Evolutionary conservation across 495 filamentous ascomycete genomes (phyloP), one percentile per base, ranked within the genome.

Genomic region (Neurospora sp.): DNA sequence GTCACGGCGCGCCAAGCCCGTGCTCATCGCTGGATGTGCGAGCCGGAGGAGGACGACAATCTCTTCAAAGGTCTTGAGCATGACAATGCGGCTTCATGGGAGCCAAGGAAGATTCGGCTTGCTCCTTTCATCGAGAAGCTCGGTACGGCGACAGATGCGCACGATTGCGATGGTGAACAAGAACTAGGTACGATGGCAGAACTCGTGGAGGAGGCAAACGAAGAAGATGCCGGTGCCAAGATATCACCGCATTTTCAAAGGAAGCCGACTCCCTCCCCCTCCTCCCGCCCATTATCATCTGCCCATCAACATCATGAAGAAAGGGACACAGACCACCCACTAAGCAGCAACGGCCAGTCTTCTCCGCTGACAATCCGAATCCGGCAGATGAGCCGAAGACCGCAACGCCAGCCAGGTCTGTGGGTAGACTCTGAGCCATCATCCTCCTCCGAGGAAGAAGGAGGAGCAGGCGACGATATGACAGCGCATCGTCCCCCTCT

Each of bases 1-100:
- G 89, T 94, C 83, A 95, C 92, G 4, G 91, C 93, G 2, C 88
- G 92, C 78, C 85, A 92, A 79, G 92, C 93, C 8, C 86, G 94
- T 4, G 85, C 87, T 31, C 92, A 96, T 76, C 83, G 86, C 40
- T 97, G 76, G 71, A 68, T 79, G 3, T 79, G 79, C 35, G 71
- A 81, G 12, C 79, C 81, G 5, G 73, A 76, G 22, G 83, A 85
- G n/a, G 76, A 79, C 22, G 71, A 48, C 10, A 89, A 93, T 81
- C 83, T 94, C 44, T 84, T 97, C 72, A 68, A 70, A 18, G n/a
- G 27, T 10, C 40, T 77, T 14, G 75, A 80, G 22, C 37, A 8
- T 3, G 74, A 74, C 12, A 74, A 45, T 9, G 27, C 35, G 1
- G 39, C 69, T 1, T 70, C 72, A 1, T 80, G 78, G 78, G 70